A percentile compares a stretch with the other conserved stretches of the same genome.
Conservation (phyloP, 371 early-diverging fungal species). For the Smittium culicis region DNA sequence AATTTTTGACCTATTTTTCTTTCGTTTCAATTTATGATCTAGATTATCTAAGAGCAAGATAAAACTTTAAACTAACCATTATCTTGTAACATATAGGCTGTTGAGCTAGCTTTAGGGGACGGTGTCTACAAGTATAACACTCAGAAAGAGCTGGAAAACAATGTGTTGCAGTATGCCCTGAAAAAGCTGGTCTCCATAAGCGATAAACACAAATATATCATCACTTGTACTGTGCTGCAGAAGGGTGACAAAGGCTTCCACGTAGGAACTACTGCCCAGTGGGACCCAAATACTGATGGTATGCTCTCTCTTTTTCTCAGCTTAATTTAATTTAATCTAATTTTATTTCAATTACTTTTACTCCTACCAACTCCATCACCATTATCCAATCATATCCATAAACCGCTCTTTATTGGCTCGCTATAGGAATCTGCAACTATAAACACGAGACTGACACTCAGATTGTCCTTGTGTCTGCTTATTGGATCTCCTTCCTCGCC, state of each 20-base stretch:
- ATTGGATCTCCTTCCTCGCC: not conserved
- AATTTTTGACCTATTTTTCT: too few species aligned
- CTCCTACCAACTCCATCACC: too few species aligned
- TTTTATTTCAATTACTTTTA: too few species aligned
- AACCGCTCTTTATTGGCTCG: not conserved
- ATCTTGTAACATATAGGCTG: conserved; percentile 1
- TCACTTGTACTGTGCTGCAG: not conserved
- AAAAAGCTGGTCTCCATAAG: conserved; percentile 1
- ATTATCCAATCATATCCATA: too few species aligned
- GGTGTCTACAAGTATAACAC: conserved; percentile 8
- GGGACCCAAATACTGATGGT: conserved; percentile 8
- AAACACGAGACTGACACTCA: conserved; percentile 8
- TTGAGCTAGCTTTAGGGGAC: conserved; percentile 8
- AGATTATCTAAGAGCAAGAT: too few species aligned
- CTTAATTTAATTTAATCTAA: too few species aligned
- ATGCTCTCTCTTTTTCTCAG: not conserved
- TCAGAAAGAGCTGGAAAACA: not conserved
- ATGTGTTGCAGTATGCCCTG: conserved; percentile 6
- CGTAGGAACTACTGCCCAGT: not conserved
- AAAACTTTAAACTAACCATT: not conserved
- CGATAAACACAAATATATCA: conserved; percentile 6
- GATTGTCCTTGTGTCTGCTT: conserved; percentile 3
- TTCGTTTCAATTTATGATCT: too few species aligned
- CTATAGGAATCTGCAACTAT: conserved; percentile 8
- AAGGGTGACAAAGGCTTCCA: not conserved